Evolutionary conservation across 139 green algal species (phyloP), one percentile per base, ranked within the genome.

Genomic region (Micromonas pusilla): DNA sequence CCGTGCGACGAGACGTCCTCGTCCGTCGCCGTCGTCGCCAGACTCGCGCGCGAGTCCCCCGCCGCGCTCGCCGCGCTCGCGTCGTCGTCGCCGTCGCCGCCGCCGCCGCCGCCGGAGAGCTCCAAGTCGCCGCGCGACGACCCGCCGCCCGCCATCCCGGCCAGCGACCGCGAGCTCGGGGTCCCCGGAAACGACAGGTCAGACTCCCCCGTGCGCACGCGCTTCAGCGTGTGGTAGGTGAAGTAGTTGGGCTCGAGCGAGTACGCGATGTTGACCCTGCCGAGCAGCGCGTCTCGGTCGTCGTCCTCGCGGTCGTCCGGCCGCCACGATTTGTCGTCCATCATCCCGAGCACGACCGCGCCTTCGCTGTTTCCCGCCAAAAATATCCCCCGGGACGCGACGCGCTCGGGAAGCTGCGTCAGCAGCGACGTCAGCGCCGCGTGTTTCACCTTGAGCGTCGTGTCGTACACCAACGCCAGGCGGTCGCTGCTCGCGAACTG

Each of bases 161-260:
- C n/a, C n/a, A n/a, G n/a, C n/a, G n/a, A n/a, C n/a, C n/a, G n/a
- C n/a, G n/a, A n/a, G n/a, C n/a, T n/a, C n/a, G n/a, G n/a, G n/a
- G n/a, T n/a, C n/a, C n/a, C n/a, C n/a, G n/a, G n/a, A n/a, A n/a
- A n/a, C n/a, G n/a, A n/a, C n/a, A n/a, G n/a, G n/a, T n/a, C n/a
- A n/a, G n/a, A n/a, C n/a, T n/a, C n/a, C n/a, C n/a, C n/a, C n/a
- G n/a, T n/a, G n/a, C n/a, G n/a, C n/a, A n/a, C n/a, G n/a, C n/a
- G n/a, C n/a, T n/a, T n/a, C n/a, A n/a, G n/a, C n/a, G n/a, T n/a
- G n/a, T n/a, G n/a, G 6, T 70, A 32, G n/a, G 63, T 70, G 31
- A 70, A 70, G 6, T 70, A 70, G 63, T 65, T 77, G 31, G 52
- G 71, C 4, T 77, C 71, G 71, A 62, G 37, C 1, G 71, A 34